Evolutionary conservation across 1,284 basidiomycete species (phyloP).

Genomic region (Cutaneotrichosporon cutaneum): DNA sequence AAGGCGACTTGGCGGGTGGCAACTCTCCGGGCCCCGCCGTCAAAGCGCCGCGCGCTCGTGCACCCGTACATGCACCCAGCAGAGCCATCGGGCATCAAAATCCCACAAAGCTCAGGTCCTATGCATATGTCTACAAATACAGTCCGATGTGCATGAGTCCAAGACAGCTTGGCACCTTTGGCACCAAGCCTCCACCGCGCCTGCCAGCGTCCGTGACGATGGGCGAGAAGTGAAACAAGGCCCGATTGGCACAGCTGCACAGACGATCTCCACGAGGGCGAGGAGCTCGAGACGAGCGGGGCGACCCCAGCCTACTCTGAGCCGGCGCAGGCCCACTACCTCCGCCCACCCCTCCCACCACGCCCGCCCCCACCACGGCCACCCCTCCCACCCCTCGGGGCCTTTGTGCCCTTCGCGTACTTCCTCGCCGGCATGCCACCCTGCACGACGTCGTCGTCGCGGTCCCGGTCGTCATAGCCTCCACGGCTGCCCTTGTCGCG

Average conservation of each 20-base stretch:
- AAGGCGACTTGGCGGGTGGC: too few relatives aligned
- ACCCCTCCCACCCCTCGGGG: too few relatives aligned
- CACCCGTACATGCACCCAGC: not conserved
- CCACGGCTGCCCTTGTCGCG: constrained; percentile 59
- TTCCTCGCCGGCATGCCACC: constrained; percentile 51
- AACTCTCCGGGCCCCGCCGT: too few relatives aligned
- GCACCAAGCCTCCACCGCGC: not conserved
- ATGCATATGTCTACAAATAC: not conserved
- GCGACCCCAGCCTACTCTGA: not conserved
- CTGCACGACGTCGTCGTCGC: constrained; percentile 77
- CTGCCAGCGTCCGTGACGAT: not conserved
- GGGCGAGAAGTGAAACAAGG: not conserved
- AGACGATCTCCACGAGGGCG: not conserved
- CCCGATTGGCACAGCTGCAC: not conserved
- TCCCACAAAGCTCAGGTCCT: not conserved
- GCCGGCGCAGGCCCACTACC: not conserved
- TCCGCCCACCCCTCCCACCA: constrained; percentile 5
- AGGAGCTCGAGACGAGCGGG: not conserved
- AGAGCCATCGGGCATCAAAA: not conserved
- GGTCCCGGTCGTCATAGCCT: constrained; percentile 72
- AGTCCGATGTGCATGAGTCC: not conserved
- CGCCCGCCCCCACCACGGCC: too few relatives aligned
- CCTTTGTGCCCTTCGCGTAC: constrained; percentile 36
- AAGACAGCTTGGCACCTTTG: not conserved
- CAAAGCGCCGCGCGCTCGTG: too few relatives aligned